Base-by-base conservation (phyloP, 202 grass and related monocot genomes). In the Setaria italica region DNA sequence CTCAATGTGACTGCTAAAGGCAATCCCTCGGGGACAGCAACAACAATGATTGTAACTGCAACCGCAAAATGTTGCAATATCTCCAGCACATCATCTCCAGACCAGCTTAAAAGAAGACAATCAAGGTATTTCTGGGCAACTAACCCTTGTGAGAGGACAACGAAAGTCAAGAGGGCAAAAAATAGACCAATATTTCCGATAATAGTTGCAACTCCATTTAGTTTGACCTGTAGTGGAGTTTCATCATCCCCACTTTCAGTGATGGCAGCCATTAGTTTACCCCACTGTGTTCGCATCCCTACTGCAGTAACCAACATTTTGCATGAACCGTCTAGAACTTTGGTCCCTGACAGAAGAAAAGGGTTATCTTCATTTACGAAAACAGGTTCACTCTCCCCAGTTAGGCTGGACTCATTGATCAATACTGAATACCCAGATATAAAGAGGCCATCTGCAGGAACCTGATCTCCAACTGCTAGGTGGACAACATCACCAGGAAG, bases 11-110 rank as follows among this genome's bases (percentile, higher is more conserved):
- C 95, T 51, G 95, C 95, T 78, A 98, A 90, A 37, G 95, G 95
- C 79, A 98, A 89, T 30, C 95, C 95, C 88, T 98, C 95, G 56
- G 95, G 95, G 64, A 98, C 95, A 79, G 95, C 95, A 76, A 98
- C 95, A 60, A 98, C 95, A 85, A 95, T 80, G 59, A 98, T 95
- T 67, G 95, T 98, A 81, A 98, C 93, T 62, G 91, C 93, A 79
- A 98, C 80, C 65, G 95, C 87, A 95, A 98, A 98, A 81, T 98
- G 89, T 85, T 93, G 82, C 49, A 98, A 79, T 88, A 95, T 85
- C 68, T 92, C 80, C 68, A 98, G 72, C 13, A 90, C 87, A 89
- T 98, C 93, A 82, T 94, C 95, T 46, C 89, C 93, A 58, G 91
- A 90, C 95, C 95, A 98, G 32, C 73, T 92, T 54, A 95, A 80